Evolutionary conservation across 768 basidiomycete species (phyloP), one percentile per base, ranked within the genome.

Genomic region (Tricholoma hemisulphureum): DNA sequence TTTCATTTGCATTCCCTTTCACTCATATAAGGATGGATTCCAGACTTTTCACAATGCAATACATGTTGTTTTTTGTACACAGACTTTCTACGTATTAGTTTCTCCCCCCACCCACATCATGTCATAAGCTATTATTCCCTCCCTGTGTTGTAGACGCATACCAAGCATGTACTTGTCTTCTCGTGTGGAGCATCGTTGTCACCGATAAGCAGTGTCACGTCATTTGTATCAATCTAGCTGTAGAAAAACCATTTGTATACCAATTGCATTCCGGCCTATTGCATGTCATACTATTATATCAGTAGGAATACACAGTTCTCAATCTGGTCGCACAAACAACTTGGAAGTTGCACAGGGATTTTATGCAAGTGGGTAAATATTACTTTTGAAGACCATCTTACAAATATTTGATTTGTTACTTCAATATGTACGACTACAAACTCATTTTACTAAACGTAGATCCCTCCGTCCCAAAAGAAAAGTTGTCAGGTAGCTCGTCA

Each of bases 141-240:
- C 18, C 53, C 39, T 53, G 53, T 53, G 37, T 34, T 37, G 51
- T 52, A 52, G 51, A 37, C 29, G 37, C 24, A 9, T 37, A 13
- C 26, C 48, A 16, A 26, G 48, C 28, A 24, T 16, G 5, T 52
- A 21, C 6, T 41, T 23, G 9, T 24, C 10, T 24, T 45, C 11
- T 45, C 24, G 43, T 45, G 23, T 45, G 23, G 23, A 45, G 21
- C 18, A 45, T 23, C 24, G 46, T 48, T 48, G 46, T 29, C 7
- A 6, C n/a, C n/a, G 9, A n/a, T 29, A 29, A 9, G 1, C 8
- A 49, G 26, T 49, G n/a, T 13, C 16, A n/a, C 46, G 2, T 9
- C 16, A n/a, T 8, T 45, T 45, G 11, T 45, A n/a, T 24, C 2
- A 24, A 6, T 21, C 8, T n/a, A n/a, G n/a, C n/a, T n/a, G n/a